Evolutionary conservation across 768 basidiomycete genomes (phyloP).

Genomic region (Boletus reticulatus): DNA sequence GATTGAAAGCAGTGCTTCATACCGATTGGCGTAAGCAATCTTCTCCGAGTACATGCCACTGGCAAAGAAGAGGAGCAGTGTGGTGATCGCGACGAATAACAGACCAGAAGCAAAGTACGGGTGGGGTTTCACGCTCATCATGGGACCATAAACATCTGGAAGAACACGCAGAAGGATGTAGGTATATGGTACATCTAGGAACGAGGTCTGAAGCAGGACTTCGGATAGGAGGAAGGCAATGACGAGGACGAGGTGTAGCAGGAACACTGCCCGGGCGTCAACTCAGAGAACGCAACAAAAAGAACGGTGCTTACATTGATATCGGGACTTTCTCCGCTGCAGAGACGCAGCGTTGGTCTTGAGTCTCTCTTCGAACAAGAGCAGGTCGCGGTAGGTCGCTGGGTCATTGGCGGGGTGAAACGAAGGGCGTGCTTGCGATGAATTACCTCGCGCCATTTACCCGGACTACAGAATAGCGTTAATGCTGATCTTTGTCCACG

Average conservation of each 20-base stretch:
- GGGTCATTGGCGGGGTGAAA: constrained; percentile 70
- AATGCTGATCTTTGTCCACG: background rate
- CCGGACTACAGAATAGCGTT: background rate
- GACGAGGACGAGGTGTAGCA: constrained; percentile 62
- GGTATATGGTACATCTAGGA: constrained; percentile 64
- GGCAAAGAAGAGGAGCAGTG: constrained; percentile 91
- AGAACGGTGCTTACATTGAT: constrained; percentile 60
- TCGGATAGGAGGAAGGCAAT: constrained; percentile 75
- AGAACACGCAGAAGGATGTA: constrained; percentile 45
- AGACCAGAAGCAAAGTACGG: constrained; percentile 78
- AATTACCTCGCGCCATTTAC: constrained; percentile 26
- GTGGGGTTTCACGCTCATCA: constrained; percentile 48
- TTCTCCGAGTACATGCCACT: constrained; percentile 96
- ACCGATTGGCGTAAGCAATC: constrained; percentile 96
- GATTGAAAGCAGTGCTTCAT: constrained; percentile 30
- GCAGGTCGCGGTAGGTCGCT: constrained; percentile 81
- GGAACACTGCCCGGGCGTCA: constrained; percentile 57
- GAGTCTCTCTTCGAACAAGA: constrained; percentile 94
- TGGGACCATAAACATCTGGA: constrained; percentile 47
- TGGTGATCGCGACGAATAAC: constrained; percentile 85
- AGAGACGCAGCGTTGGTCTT: constrained; percentile 88
- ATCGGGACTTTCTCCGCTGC: constrained; percentile 75
- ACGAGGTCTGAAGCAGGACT: constrained; percentile 65
- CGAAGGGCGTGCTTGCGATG: constrained; percentile 29
- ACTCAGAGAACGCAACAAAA: constrained; percentile 16